phyloP scores from a whole-genome alignment of 1,284 basidiomycete species.

The Peniophora sp. region DNA sequence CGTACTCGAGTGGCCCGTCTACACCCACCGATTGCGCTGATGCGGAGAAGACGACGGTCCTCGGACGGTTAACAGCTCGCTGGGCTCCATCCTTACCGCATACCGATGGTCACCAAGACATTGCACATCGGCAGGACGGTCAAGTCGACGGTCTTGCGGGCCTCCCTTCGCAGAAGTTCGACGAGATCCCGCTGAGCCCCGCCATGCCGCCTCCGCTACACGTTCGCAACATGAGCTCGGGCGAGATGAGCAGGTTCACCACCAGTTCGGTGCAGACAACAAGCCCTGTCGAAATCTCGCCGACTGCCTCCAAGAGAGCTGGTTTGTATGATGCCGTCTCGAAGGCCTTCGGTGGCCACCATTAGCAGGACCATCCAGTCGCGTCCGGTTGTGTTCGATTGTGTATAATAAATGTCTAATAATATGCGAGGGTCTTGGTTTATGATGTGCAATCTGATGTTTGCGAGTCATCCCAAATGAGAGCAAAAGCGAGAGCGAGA shows the following conservation, averaged over 20 bases:
- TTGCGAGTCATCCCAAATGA: no score
- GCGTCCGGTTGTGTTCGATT: no score
- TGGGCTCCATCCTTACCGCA: constrained; percentile 7
- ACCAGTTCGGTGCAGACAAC: neutral
- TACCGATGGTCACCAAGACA: neutral
- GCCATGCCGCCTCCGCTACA: constrained; percentile 6
- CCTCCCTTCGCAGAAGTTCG: constrained; percentile 1
- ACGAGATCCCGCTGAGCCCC: constrained; percentile 10
- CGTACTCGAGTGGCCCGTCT: neutral
- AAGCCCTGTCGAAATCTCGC: neutral
- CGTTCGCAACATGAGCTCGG: constrained; percentile 5
- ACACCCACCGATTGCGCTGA: neutral
- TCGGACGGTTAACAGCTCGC: neutral
- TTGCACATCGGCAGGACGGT: neutral
- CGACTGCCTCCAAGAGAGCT: neutral
- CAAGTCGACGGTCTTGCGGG: neutral
- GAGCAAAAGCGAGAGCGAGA: no score
- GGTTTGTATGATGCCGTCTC: constrained; percentile 1
- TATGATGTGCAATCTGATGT: no score
- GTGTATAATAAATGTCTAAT: no score
- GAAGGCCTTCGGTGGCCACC: neutral
- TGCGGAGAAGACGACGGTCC: neutral
- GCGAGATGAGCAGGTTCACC: constrained; percentile 4
- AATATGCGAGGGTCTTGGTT: no score
- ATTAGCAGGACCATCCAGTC: no score